Evolutionary conservation across 495 filamentous ascomycete genomes (phyloP).

Genomic region (Penicillium flavigenum): DNA sequence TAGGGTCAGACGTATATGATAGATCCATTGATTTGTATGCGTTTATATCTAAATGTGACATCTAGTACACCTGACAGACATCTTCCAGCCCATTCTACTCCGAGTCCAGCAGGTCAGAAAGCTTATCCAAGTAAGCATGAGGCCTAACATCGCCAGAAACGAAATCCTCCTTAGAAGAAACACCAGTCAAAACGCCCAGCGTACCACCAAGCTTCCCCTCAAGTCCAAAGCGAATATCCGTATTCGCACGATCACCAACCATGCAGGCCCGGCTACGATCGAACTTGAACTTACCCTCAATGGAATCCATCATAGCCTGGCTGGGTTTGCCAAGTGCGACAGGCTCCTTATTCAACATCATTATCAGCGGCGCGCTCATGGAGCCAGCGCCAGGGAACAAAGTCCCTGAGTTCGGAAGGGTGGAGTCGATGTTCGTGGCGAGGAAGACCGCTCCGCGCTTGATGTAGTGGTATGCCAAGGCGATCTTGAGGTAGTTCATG

Average conservation of each 20-base stretch:
- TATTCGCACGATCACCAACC: conserved; percentile 92
- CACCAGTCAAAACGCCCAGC: conserved; percentile 86
- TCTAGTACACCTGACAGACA: not conserved
- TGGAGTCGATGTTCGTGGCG: conserved; percentile 88
- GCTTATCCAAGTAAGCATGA: conserved; percentile 73
- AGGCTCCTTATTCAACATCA: conserved; percentile 69
- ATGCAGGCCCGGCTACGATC: conserved; percentile 86
- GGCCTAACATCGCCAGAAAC: conserved; percentile 72
- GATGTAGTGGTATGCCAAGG: conserved; percentile 82
- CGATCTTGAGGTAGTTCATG: conserved; percentile 88
- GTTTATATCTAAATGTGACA: not conserved
- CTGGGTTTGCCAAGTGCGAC: conserved; percentile 88
- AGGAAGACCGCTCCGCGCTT: conserved; percentile 81
- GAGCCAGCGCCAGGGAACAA: conserved; percentile 92
- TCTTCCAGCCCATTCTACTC: conserved; percentile 4
- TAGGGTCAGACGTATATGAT: too few relatives aligned
- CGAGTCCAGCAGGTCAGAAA: conserved; percentile 67
- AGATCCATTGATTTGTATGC: not conserved
- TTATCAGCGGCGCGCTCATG: conserved; percentile 73
- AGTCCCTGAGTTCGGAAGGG: conserved; percentile 72
- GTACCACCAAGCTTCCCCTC: conserved; percentile 91
- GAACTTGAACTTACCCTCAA: conserved; percentile 91
- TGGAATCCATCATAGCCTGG: conserved; percentile 98
- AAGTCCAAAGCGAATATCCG: conserved; percentile 93
- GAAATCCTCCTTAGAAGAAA: conserved; percentile 76